Evolutionary conservation across 2,329 filamentous ascomycete genomes (phyloP).

Genomic region (Macrophomina tecta): DNA sequence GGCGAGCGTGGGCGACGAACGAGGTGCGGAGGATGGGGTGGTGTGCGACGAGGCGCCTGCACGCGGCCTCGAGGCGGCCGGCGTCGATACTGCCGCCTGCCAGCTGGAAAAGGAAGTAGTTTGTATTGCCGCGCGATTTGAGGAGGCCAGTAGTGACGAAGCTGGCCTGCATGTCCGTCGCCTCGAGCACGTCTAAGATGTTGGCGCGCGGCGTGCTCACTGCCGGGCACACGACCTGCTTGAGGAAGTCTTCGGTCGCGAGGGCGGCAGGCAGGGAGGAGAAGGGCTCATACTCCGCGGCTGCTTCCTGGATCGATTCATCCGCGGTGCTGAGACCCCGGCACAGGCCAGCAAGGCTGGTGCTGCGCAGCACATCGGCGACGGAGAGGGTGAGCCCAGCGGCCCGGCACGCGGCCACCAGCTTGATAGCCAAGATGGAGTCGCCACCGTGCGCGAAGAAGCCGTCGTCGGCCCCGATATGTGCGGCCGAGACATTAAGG

Average conservation of each 20-base stretch:
- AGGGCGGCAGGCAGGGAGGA: neutral
- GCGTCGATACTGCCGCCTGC: neutral
- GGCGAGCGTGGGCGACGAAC: slow-evolving; percentile 42
- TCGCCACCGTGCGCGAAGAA: slow-evolving; percentile 1
- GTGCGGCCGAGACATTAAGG: neutral
- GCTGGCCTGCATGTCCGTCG: slow-evolving; percentile 10
- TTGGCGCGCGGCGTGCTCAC: neutral
- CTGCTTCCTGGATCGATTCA: neutral
- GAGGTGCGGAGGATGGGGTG: slow-evolving; percentile 45
- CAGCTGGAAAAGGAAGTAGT: slow-evolving; percentile 17
- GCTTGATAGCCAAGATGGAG: slow-evolving; percentile 6
- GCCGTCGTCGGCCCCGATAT: neutral
- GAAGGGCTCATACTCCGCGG: neutral
- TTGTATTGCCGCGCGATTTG: slow-evolving; percentile 1
- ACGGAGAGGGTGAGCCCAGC: neutral
- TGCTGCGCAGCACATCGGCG: slow-evolving; percentile 14
- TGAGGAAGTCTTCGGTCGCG: slow-evolving; percentile 4
- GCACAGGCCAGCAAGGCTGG: slow-evolving; percentile 4
- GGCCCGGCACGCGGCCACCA: slow-evolving; percentile 12
- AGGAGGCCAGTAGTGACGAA: neutral
- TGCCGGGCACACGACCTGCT: neutral
- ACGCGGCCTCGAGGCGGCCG: neutral
- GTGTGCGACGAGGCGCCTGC: slow-evolving; percentile 37
- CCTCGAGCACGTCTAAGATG: slow-evolving; percentile 10
- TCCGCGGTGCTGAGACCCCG: neutral